Conservation (phyloP, 202 grass and related monocot species). For the Brachypodium distachyon region DNA sequence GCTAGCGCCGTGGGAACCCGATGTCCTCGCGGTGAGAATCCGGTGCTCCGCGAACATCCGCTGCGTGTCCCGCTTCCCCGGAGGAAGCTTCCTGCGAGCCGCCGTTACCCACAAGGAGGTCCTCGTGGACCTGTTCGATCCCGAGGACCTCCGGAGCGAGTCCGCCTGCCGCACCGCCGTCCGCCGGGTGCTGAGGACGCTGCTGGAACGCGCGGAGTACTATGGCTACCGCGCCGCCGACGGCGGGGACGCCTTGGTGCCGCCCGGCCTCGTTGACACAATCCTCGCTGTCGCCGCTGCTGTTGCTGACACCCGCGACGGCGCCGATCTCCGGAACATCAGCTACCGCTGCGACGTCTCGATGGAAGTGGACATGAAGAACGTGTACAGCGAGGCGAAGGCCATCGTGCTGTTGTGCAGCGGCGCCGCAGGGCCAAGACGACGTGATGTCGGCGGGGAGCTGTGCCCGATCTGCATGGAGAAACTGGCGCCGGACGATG, state of each 20-base stretch:
- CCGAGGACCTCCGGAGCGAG: background rate
- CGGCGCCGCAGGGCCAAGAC: no score
- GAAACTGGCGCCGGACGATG: background rate
- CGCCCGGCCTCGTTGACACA: background rate
- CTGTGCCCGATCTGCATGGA: background rate
- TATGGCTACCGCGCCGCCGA: background rate
- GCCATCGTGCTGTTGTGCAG: background rate
- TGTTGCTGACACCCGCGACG: background rate
- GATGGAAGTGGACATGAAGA: background rate
- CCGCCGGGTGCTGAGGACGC: background rate
- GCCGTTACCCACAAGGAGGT: background rate
- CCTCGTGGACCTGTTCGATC: background rate
- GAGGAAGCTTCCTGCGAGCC: no score
- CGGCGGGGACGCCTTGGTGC: background rate
- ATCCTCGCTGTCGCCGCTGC: background rate
- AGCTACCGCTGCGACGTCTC: background rate
- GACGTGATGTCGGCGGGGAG: background rate
- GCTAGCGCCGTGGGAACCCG: background rate
- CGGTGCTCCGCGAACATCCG: background rate
- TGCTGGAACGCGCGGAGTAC: background rate
- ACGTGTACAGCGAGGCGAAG: background rate
- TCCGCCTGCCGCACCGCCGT: background rate
- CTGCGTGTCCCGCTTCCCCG: background rate
- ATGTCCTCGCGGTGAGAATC: background rate
- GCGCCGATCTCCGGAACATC: background rate